These are phyloP conservation scores for Solanum okadae DNA, from an alignment of 257 asterid genomes.

Conservation along the genomic window DNA sequence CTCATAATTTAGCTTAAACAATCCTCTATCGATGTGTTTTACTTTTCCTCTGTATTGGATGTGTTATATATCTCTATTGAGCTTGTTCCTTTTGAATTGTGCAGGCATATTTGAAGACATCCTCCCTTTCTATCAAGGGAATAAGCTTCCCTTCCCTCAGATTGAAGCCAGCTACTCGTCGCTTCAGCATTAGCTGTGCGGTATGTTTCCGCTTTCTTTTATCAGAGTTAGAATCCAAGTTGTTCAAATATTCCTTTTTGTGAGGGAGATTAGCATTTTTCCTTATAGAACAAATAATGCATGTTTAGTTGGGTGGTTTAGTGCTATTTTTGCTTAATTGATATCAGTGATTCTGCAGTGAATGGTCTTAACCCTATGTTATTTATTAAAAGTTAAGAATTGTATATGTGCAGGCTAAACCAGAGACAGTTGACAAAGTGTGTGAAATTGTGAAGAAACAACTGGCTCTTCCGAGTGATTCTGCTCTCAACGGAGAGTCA, in stretches of 20 bases:
- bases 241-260: not conserved
- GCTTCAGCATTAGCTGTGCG: constrained; percentile 52
- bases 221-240: not conserved
- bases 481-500: constrained; percentile 57
- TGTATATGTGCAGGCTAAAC: constrained; percentile 59
- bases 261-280: not conserved
- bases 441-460: constrained; percentile 79
- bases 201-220: constrained; percentile 22
- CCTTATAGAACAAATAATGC: not conserved
- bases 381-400: not conserved
- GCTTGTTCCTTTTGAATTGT: not conserved
- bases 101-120: constrained; percentile 22
- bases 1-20: not conserved
- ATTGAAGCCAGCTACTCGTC: constrained; percentile 31
- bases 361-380: not conserved
- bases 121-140: constrained; percentile 21
- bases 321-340: not conserved
- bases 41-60: not conserved
- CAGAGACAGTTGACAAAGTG: constrained; percentile 79
- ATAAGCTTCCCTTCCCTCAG: constrained; percentile 24
- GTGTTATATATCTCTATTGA: not conserved
- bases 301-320: not conserved
- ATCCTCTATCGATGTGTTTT: not conserved
- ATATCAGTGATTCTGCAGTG: not conserved
- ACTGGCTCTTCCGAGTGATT: constrained; percentile 61